Evolutionary conservation across 768 basidiomycete species (phyloP).

Genomic region (Rhizopogon vinicolor): DNA sequence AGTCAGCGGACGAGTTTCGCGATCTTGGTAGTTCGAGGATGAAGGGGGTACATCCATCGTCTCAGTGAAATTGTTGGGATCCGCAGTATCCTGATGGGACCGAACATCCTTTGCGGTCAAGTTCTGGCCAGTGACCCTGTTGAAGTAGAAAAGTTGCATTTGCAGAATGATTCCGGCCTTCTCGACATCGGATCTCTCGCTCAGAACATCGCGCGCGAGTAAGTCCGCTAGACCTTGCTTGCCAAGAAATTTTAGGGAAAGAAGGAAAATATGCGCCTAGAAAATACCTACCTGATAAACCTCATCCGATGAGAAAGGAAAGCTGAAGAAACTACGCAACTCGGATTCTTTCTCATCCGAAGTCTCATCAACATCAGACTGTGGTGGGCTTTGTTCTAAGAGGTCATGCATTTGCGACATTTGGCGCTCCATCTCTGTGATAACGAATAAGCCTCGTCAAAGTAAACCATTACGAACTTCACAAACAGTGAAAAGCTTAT

Average conservation of each 20-base stretch:
- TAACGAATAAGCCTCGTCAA: not conserved
- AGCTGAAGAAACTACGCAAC: constrained; percentile 29
- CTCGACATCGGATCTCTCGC: constrained; percentile 32
- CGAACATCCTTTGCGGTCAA: constrained; percentile 25
- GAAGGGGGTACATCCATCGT: constrained; percentile 1
- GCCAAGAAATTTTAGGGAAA: constrained; percentile 12
- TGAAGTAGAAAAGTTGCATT: constrained; percentile 71
- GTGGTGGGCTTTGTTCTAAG: not conserved
- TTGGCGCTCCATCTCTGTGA: not conserved
- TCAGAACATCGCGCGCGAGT: constrained; percentile 36
- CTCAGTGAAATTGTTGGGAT: not conserved
- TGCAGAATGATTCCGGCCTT: constrained; percentile 45
- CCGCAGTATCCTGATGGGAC: constrained; percentile 7
- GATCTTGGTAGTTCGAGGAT: constrained; percentile 4
- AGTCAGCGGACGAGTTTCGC: constrained; percentile 45
- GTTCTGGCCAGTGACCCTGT: constrained; percentile 35
- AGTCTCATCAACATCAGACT: not conserved
- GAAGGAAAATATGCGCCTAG: not conserved
- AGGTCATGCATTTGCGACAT: not conserved
- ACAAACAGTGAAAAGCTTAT: no score
- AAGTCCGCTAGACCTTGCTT: constrained; percentile 69
- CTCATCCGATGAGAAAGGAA: constrained; percentile 54
- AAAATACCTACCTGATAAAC: constrained; percentile 51
- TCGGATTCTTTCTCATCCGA: not conserved
- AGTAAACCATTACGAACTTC: not conserved